phyloP scores from a whole-genome alignment of 2,329 filamentous ascomycete genomes.

The Cercospora sojina region DNA sequence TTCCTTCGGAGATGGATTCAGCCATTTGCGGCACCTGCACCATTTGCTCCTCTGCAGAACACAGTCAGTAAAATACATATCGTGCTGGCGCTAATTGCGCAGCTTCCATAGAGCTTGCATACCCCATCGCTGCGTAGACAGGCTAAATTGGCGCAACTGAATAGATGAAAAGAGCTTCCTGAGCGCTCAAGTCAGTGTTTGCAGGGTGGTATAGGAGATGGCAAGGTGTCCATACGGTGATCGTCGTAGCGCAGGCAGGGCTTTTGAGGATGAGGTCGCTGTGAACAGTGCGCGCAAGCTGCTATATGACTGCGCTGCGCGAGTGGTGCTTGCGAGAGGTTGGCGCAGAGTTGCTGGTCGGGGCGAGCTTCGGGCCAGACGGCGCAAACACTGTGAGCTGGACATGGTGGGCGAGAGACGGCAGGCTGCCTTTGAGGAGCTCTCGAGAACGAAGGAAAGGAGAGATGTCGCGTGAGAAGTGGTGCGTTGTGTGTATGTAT shows the following conservation, averaged over 20 bases:
- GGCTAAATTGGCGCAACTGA: constrained; percentile 37
- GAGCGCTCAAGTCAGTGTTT: constrained; percentile 25
- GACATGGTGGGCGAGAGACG: constrained; percentile 37
- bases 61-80: constrained; percentile 17
- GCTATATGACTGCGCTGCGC: constrained; percentile 27
- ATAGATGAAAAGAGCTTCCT: constrained; percentile 33
- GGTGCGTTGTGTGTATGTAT: constrained; percentile 8
- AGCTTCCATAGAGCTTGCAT: not conserved
- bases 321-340: constrained; percentile 28
- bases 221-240: constrained; percentile 23
- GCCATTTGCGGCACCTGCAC: constrained; percentile 98
- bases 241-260: constrained; percentile 22
- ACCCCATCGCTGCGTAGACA: constrained; percentile 23
- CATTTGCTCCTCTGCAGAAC: constrained; percentile 65
- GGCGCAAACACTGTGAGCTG: constrained; percentile 42
- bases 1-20: constrained; percentile 97
- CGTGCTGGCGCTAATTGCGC: not conserved
- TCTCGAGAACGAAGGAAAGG: constrained; percentile 20
- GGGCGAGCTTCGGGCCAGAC: constrained; percentile 33
- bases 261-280: constrained; percentile 25
- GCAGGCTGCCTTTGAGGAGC: constrained; percentile 31
- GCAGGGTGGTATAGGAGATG: not conserved
- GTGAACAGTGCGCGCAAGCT: constrained; percentile 28
- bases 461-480: constrained; percentile 13
- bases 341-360: constrained; percentile 35